Evolutionary conservation across 1,284 basidiomycete species (phyloP).

Genomic region (Hemileia vastatrix): DNA sequence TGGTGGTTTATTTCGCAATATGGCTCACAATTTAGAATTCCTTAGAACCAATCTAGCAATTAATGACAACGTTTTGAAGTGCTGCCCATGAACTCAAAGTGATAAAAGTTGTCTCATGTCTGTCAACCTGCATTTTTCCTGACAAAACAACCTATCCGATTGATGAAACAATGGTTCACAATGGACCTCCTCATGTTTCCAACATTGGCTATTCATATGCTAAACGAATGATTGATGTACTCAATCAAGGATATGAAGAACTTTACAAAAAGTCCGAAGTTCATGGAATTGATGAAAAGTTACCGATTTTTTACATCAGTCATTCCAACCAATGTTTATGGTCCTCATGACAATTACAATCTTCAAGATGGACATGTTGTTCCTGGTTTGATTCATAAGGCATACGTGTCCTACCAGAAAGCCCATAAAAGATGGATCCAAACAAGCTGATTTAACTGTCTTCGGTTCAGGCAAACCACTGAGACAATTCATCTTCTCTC

Average conservation of each 20-base stretch:
- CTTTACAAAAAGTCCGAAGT: neutral
- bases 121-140: conserved; percentile 79
- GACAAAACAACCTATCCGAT: conserved; percentile 71
- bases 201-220: conserved; percentile 89
- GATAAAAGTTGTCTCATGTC: conserved; percentile 67
- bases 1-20: conserved; percentile 80
- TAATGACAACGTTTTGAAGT: conserved; percentile 75
- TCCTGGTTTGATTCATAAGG: conserved; percentile 77
- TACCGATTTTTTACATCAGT: conserved; percentile 61
- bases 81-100: conserved; percentile 55
- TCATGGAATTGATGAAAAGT: neutral
- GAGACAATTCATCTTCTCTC: conserved; percentile 82
- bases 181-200: conserved; percentile 71
- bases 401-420: conserved; percentile 75
- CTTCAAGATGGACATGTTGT: conserved; percentile 82
- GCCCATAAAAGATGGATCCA: no score
- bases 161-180: conserved; percentile 75
- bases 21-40: conserved; percentile 81
- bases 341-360: conserved; percentile 55
- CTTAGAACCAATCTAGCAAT: conserved; percentile 78
- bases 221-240: conserved; percentile 82
- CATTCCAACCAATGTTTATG: conserved; percentile 84
- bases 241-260: conserved; percentile 66
- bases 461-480: conserved; percentile 73
- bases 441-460: conserved; percentile 67